Evolutionary conservation across 495 filamentous ascomycete species (phyloP).

Genomic region (Hypoxylon rickii): DNA sequence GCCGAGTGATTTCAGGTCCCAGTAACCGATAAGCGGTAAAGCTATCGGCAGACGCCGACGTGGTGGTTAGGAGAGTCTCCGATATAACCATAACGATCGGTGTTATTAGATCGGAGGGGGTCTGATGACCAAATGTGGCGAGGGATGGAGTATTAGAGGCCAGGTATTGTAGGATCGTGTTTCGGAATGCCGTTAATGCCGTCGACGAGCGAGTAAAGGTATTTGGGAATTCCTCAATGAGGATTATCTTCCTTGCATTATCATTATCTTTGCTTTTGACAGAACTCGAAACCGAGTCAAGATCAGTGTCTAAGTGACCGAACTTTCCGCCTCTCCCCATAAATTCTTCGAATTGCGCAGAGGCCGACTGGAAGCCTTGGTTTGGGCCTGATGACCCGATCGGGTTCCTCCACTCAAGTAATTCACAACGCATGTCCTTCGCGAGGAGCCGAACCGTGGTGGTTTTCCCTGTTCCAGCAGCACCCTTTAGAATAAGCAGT

Average conservation of each 20-base stretch:
- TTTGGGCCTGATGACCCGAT: constrained; percentile 58
- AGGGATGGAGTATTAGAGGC: constrained; percentile 60
- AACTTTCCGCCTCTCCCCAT: constrained; percentile 77
- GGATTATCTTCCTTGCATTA: constrained; percentile 59
- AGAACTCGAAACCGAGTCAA: constrained; percentile 37
- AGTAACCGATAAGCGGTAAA: constrained; percentile 89
- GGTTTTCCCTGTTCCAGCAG: constrained; percentile 93
- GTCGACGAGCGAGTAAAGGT: constrained; percentile 71
- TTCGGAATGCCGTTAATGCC: constrained; percentile 72
- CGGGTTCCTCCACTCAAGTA: constrained; percentile 93
- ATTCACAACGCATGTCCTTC: constrained; percentile 67
- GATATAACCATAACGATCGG: constrained; percentile 90
- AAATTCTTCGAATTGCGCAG: constrained; percentile 88
- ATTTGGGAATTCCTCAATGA: constrained; percentile 95
- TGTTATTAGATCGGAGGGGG: constrained; percentile 51
- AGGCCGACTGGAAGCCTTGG: constrained; percentile 65
- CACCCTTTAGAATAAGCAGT: constrained; percentile 82
- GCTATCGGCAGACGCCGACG: constrained; percentile 76
- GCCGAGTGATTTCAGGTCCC: constrained; percentile 78
- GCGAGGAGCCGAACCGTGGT: constrained; percentile 79
- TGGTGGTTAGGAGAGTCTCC: constrained; percentile 78
- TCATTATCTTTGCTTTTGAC: constrained; percentile 12
- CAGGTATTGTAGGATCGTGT: constrained; percentile 73
- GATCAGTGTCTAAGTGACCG: constrained; percentile 69
- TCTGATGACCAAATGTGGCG: constrained; percentile 38